A percentile compares a stretch with the other conserved stretches of the same genome.
Evolutionary conservation across 2,329 filamentous ascomycete genomes (phyloP).

Genomic region (Akanthomyces dipterigenus): DNA sequence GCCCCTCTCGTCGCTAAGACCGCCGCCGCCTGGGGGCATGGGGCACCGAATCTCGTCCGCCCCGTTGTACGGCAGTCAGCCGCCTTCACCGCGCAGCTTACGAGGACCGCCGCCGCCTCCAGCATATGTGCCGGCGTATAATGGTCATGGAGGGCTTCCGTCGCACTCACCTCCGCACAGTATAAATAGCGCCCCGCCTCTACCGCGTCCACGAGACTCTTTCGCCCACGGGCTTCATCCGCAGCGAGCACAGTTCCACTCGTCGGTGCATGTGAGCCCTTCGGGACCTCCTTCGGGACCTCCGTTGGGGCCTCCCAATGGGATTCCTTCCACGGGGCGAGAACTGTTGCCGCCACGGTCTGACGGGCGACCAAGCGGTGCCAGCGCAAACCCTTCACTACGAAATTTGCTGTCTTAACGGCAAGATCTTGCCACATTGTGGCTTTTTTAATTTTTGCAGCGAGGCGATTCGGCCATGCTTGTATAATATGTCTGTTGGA

Average conservation of each 20-base stretch:
- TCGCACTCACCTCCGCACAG: conserved; percentile 19
- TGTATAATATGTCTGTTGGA: conserved; percentile 1
- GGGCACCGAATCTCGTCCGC: conserved; percentile 29
- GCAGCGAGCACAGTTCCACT: conserved; percentile 33
- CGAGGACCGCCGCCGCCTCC: conserved; percentile 33
- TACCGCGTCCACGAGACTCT: conserved; percentile 24
- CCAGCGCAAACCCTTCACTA: conserved; percentile 70
- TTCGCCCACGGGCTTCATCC: conserved; percentile 36
- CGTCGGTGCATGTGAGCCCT: conserved; percentile 38
- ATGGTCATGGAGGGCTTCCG: conserved; percentile 13
- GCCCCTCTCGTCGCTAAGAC: conserved; percentile 36
- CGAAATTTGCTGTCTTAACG: conserved; percentile 63
- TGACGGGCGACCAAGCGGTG: conserved; percentile 51
- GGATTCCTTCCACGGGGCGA: conserved; percentile 23
- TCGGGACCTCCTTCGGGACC: conserved; percentile 26
- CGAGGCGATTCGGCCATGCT: background rate
- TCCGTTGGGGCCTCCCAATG: conserved; percentile 31
- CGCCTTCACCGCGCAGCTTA: conserved; percentile 41
- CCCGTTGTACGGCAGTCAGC: conserved; percentile 36
- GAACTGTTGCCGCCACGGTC: conserved; percentile 27
- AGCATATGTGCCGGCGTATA: conserved; percentile 31
- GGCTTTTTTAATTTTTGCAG: background rate
- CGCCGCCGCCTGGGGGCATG: conserved; percentile 38
- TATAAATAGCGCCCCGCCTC: conserved; percentile 27
- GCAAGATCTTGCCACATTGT: background rate